phyloP scores from a whole-genome alignment of 768 basidiomycete genomes.

The Tylopilus subfusipes region DNA sequence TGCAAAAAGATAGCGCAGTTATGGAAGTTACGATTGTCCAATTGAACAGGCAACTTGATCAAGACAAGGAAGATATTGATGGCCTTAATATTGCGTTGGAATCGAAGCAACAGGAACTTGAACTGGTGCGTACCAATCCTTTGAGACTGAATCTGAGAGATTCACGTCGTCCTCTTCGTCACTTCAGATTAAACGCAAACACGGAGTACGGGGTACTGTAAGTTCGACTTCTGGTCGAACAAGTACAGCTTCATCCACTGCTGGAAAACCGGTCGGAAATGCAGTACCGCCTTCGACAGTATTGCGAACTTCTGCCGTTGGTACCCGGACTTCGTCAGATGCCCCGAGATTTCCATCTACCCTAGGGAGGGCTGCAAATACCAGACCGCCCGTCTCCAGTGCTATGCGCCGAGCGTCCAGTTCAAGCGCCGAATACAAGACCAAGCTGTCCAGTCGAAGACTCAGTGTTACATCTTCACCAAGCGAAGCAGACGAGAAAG shows the following conservation, averaged over 20 bases:
- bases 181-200: conserved; percentile 58
- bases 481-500: conserved; percentile 56
- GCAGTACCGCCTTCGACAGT: conserved; percentile 49
- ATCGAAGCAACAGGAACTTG: conserved; percentile 92
- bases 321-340: conserved; percentile 35
- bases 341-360: conserved; percentile 31
- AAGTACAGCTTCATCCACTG: conserved; percentile 31
- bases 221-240: conserved; percentile 57
- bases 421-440: conserved; percentile 32
- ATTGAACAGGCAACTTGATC: conserved; percentile 58
- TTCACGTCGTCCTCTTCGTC: conserved; percentile 3
- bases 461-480: conserved; percentile 36
- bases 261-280: conserved; percentile 35
- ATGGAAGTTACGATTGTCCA: conserved; percentile 80
- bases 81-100: conserved; percentile 91
- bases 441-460: conserved; percentile 33
- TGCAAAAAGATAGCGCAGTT: conserved; percentile 80
- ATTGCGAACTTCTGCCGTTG: conserved; percentile 32
- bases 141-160: neutral
- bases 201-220: conserved; percentile 53
- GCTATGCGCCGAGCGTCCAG: conserved; percentile 30
- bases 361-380: conserved; percentile 24
- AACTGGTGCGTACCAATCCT: conserved; percentile 56
- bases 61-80: conserved; percentile 72
- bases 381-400: conserved; percentile 11